Evolutionary conservation across 2,329 filamentous ascomycete genomes (phyloP).

Genomic region (Nemania diffusa): DNA sequence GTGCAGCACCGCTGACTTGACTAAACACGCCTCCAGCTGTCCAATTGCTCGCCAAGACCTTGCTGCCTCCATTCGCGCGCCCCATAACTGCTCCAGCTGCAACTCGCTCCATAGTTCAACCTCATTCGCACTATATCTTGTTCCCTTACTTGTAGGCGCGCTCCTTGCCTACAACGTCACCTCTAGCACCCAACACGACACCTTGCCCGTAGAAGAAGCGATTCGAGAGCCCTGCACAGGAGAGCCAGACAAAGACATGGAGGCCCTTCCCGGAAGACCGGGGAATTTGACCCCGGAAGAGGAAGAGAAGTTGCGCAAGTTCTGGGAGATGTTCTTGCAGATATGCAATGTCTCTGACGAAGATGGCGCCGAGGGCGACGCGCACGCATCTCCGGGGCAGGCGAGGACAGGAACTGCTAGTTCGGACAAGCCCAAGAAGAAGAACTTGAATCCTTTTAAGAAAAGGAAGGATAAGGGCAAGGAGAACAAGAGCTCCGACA

Average conservation of each 20-base stretch:
- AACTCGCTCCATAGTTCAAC: constrained; percentile 35
- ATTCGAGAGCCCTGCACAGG: constrained; percentile 18
- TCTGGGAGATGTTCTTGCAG: constrained; percentile 82
- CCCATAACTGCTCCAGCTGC: constrained; percentile 5
- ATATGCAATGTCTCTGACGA: constrained; percentile 72
- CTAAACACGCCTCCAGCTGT: not conserved
- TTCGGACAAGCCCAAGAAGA: constrained; percentile 76
- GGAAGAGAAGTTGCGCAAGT: constrained; percentile 85
- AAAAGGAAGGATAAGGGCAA: constrained; percentile 68
- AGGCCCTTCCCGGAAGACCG: constrained; percentile 73
- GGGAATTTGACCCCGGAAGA: constrained; percentile 91
- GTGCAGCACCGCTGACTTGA: not conserved
- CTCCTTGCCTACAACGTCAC: constrained; percentile 38
- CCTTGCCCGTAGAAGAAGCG: constrained; percentile 15
- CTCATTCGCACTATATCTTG: constrained; percentile 41
- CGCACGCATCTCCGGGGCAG: constrained; percentile 44
- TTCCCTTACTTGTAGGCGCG: constrained; percentile 40
- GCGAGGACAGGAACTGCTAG: constrained; percentile 41
- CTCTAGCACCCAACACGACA: constrained; percentile 10
- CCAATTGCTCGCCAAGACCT: constrained; percentile 6
- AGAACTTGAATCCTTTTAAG: constrained; percentile 75
- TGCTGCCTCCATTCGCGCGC: not conserved
- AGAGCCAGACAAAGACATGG: constrained; percentile 42
- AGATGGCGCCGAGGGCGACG: constrained; percentile 49
- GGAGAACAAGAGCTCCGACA: constrained; percentile 54